A percentile compares a stretch with the other conserved stretches of the same genome.
phyloP scores from a whole-genome alignment of 139 green algal genomes.

The Edaphochlamys debaryana region DNA sequence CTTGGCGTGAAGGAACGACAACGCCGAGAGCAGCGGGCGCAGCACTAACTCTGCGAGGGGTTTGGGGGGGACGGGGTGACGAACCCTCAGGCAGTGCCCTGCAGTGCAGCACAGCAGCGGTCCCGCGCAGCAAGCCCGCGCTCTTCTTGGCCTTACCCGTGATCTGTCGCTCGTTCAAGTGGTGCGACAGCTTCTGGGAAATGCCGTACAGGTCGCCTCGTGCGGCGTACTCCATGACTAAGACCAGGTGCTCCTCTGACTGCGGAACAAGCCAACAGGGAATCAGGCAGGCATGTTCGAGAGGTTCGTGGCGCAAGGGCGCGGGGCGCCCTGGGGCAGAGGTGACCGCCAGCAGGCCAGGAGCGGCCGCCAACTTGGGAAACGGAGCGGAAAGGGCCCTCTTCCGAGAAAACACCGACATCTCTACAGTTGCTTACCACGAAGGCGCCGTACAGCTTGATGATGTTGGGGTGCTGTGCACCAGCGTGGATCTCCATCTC shows the following conservation, averaged over 20 bases:
- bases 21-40: too few relatives aligned
- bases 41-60: too few relatives aligned
- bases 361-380: not conserved
- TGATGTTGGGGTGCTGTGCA: slow-evolving; percentile 46
- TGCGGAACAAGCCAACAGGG: not conserved
- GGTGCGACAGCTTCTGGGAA: too few relatives aligned
- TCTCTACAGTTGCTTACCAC: not conserved
- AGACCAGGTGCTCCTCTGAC: slow-evolving; percentile 9
- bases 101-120: too few relatives aligned
- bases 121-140: too few relatives aligned
- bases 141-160: too few relatives aligned
- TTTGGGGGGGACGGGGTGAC: too few relatives aligned
- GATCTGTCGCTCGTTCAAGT: too few relatives aligned
- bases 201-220: slow-evolving; percentile 45
- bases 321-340: too few relatives aligned
- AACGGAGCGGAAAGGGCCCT: not conserved
- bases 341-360: too few relatives aligned
- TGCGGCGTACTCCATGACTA: slow-evolving; percentile 53
- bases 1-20: too few relatives aligned
- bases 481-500: slow-evolving; percentile 52
- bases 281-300: not conserved
- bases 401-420: not conserved
- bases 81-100: too few relatives aligned
- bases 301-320: not conserved
- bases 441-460: slow-evolving; percentile 50